A percentile compares a stretch with the other conserved stretches of the same genome.
phyloP scores from a whole-genome alignment of 2,329 filamentous ascomycete species.

The Colletotrichum sp. region DNA sequence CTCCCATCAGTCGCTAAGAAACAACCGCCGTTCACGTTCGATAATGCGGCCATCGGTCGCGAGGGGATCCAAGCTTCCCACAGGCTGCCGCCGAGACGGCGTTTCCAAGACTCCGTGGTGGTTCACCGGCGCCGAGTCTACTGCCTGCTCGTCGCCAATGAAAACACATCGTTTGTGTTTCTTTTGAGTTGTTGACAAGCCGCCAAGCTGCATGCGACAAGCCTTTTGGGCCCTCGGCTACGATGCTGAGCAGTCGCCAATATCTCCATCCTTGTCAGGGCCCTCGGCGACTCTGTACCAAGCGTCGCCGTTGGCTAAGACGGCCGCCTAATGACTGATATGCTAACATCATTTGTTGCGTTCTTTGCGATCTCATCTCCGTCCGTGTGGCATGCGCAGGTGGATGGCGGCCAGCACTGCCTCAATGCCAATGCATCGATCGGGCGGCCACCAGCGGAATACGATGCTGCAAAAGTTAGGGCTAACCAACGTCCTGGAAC shows the following conservation, averaged over 20 bases:
- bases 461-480: not conserved
- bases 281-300: not conserved
- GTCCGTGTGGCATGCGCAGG: not conserved
- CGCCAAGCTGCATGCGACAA: not conserved
- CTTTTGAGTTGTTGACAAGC: not conserved
- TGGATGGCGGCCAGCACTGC: slow-evolving; percentile 9
- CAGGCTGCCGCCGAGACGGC: not conserved
- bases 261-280: not conserved
- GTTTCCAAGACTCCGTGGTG: not conserved
- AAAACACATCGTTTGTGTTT: not conserved
- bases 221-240: not conserved
- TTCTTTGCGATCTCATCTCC: not conserved
- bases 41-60: not conserved
- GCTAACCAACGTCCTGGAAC: not conserved
- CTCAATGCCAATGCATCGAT: slow-evolving; percentile 13
- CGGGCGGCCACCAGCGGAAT: not conserved
- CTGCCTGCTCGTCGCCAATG: not conserved
- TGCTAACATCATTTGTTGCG: not conserved
- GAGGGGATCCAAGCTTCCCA: not conserved
- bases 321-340: not conserved
- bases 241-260: not conserved
- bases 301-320: not conserved
- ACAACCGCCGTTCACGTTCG: not conserved
- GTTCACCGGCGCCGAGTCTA: not conserved
- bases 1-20: not conserved